These are phyloP conservation scores for Osmanthus fragrans DNA, from an alignment of 257 asterid species.

Conservation along the genomic window DNA sequence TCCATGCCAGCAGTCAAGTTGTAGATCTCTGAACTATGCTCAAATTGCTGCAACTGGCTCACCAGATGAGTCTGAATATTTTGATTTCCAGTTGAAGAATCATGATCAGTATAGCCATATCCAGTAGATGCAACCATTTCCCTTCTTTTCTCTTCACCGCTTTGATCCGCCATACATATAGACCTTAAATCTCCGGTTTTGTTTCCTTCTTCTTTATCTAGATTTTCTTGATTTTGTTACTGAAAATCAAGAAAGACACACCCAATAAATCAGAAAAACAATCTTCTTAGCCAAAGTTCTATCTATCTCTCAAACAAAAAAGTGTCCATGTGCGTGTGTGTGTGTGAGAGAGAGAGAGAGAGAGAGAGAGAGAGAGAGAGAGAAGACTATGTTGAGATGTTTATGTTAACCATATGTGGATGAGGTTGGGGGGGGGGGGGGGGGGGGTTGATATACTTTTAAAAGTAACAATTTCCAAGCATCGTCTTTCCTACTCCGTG, in stretches of 20 bases:
- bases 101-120: constrained; percentile 44
- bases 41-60: constrained; percentile 41
- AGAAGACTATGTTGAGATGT: constrained; percentile 16
- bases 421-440: neutral
- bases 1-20: constrained; percentile 55
- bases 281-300: constrained; percentile 16
- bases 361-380: neutral
- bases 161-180: constrained; percentile 42
- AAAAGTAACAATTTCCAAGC: too few species aligned
- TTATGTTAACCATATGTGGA: constrained; percentile 11
- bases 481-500: too few species aligned
- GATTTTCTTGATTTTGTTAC: constrained; percentile 17
- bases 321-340: constrained; percentile 1
- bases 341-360: neutral
- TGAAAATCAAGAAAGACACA: constrained; percentile 30
- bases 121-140: constrained; percentile 43
- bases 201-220: neutral
- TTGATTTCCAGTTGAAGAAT: constrained; percentile 30
- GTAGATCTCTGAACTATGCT: constrained; percentile 57
- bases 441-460: too few species aligned
- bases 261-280: constrained; percentile 23
- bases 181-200: neutral
- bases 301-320: constrained; percentile 23
- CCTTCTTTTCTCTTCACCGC: constrained; percentile 34
- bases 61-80: constrained; percentile 35